Evolutionary conservation across 768 basidiomycete species (phyloP), one percentile per base, ranked within the genome.

Genomic region (Holtermannia corniformis): DNA sequence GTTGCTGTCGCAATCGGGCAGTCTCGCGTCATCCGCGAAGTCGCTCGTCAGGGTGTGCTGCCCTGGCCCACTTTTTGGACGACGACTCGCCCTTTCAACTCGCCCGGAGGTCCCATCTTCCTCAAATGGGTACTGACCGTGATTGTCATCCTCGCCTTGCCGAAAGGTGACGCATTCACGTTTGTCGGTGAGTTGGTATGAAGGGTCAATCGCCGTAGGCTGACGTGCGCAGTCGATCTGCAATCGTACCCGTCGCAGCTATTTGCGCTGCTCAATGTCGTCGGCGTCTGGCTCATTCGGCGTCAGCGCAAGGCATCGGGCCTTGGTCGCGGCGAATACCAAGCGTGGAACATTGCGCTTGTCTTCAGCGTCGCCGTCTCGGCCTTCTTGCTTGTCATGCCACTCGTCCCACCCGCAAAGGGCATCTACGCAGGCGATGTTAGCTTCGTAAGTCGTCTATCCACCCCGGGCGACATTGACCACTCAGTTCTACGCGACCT

Each of bases 141-240:
- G 20, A 58, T 77, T 11, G 74, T 84, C 51, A 73, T 83, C 44
- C 59, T 80, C 4, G 75, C 76, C 1, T 75, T 82, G 0, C 86
- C 85, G 0, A 78, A 83, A 0, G 85, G 86, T 2, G 85, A 87
- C 58, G 83, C 83, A 0, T 87, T 85, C 62, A 75, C 81, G 25
- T 85, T 87, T 69, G 76, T 57, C 44, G 56, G 61, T 63, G 24
- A 56, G 61, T 50, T 22, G 82, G 60, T 75, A 84, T 51, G 83
- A 80, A 72, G 55, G 78, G 71, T 55, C 75, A 70, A 25, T 67
- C 60, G 22, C 11, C 5, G 22, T 41, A 20, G 20, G 25, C 42
- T 51, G 27, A 50, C 28, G 25, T 22, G 24, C 10, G 0, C 46
- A 60, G 54, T 60, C 42, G 63, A 58, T 19, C 27, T 58, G 3